phyloP scores from a whole-genome alignment of 148 eudicot species.

The Silene uniflora region DNA sequence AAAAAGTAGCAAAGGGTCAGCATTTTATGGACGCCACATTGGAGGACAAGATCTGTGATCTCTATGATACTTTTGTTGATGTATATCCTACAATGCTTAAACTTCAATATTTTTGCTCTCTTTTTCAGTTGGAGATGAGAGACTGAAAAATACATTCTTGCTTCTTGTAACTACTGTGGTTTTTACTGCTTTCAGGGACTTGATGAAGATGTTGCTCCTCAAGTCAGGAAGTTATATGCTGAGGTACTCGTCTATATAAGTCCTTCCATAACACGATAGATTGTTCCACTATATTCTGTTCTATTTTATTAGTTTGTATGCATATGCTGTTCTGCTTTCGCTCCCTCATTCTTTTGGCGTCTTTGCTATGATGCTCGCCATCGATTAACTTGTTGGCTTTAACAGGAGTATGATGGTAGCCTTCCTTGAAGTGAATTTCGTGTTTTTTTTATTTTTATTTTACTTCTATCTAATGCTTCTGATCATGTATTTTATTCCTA shows the following conservation, averaged over 20 bases:
- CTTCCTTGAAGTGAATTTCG: not conserved
- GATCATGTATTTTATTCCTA: slow-evolving; percentile 1
- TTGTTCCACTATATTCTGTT: not conserved
- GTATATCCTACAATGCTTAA: slow-evolving; percentile 33
- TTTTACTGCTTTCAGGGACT: slow-evolving; percentile 53
- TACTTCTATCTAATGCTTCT: not conserved
- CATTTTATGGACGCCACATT: slow-evolving; percentile 64
- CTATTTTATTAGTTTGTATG: not conserved
- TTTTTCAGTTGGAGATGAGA: not conserved
- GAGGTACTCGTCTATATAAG: slow-evolving; percentile 50
- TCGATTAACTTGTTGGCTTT: not conserved
- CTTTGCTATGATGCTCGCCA: not conserved
- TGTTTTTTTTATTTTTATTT: not conserved
- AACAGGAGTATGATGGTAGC: not conserved
- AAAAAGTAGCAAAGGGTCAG: slow-evolving; percentile 47
- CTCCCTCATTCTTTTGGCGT: not conserved
- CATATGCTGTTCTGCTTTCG: not conserved
- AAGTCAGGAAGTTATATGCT: slow-evolving; percentile 77
- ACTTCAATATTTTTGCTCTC: not conserved
- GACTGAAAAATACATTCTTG: not conserved
- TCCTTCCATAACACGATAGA: not conserved
- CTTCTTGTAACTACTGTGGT: slow-evolving; percentile 18
- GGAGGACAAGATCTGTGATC: slow-evolving; percentile 95
- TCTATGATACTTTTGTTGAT: slow-evolving; percentile 83
- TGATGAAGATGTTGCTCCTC: slow-evolving; percentile 94